Evolutionary conservation across 1,284 basidiomycete species (phyloP), one percentile per base, ranked within the genome.

Genomic region (Coniferiporia sulphurascens): DNA sequence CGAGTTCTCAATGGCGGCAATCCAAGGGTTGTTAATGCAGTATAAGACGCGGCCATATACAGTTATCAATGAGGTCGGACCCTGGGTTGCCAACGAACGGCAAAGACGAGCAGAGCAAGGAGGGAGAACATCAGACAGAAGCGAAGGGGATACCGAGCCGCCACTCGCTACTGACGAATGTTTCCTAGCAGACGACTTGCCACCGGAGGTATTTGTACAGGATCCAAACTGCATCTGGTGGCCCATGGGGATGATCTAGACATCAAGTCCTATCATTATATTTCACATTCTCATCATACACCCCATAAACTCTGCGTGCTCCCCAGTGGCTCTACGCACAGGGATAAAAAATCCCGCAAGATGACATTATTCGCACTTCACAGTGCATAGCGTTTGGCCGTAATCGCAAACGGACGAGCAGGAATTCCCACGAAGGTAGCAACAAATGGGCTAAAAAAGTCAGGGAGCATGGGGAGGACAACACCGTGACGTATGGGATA

Each of bases 21-120:
- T 93, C 13, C 90, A 91, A 67, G 89, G 86, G 2, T 89, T 85
- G 68, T 69, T 92, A 55, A 86, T 92, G 85, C 74, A 72, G 32
- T 81, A 87, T 73, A 92, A 91, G 69, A 76, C 73, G 10, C 71
- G 78, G 0, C 87, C 90, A 1, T 71, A 74, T 56, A 74, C 76
- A 21, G 89, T 89, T 1, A 78, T 85, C 4, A 67, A 74, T 17
- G 72, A 74, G 4, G 72, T 76, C 5, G 67, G 64, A 2, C 68
- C 55, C 2, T 87, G 85, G 84, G 73, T 84, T 12, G 73, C 74
- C 59, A 49, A 67, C 6, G 76, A 81, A 67, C 63, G 69, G 21
- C 56, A 45, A 34, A 61, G 43, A 32, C 52, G 52, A 27, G 43
- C 52, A 22, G 48, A 51, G 21, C 32, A 45, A 21, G 53, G 53